phyloP scores from a whole-genome alignment of 83 land plant species.

The Larix sibirica region DNA sequence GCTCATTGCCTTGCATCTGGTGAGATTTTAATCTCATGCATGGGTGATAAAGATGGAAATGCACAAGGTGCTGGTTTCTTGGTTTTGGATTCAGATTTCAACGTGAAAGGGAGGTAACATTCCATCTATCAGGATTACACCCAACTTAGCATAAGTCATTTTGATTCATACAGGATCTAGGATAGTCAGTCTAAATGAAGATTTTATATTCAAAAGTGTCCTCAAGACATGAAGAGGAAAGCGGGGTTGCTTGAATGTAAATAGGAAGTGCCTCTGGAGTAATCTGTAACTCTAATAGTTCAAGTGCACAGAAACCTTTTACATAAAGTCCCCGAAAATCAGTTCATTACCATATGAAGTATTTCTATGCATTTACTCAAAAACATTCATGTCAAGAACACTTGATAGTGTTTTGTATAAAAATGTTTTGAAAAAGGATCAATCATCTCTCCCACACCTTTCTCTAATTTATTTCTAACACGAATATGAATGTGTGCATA shows the following conservation, averaged over 20 bases:
- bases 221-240: not conserved
- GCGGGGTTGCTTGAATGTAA: not conserved
- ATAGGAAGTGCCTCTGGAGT: too few relatives aligned
- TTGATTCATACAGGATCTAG: not conserved
- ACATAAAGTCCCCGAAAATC: too few relatives aligned
- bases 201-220: not conserved
- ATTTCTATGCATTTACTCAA: too few relatives aligned
- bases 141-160: not conserved
- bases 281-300: too few relatives aligned
- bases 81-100: slow-evolving; percentile 48
- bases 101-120: slow-evolving; percentile 50
- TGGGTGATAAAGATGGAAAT: slow-evolving; percentile 55
- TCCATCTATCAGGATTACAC: not conserved
- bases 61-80: slow-evolving; percentile 54
- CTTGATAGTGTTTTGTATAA: too few relatives aligned
- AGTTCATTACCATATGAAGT: too few relatives aligned
- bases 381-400: too few relatives aligned
- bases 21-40: slow-evolving; percentile 47
- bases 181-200: not conserved
- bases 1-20: slow-evolving; percentile 57
- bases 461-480: too few relatives aligned
- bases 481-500: too few relatives aligned
- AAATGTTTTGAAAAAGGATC: too few relatives aligned
- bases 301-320: too few relatives aligned
- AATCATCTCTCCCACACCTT: too few relatives aligned